phyloP scores from a whole-genome alignment of 331 rosid genomes.

The Rosa hybrid region DNA sequence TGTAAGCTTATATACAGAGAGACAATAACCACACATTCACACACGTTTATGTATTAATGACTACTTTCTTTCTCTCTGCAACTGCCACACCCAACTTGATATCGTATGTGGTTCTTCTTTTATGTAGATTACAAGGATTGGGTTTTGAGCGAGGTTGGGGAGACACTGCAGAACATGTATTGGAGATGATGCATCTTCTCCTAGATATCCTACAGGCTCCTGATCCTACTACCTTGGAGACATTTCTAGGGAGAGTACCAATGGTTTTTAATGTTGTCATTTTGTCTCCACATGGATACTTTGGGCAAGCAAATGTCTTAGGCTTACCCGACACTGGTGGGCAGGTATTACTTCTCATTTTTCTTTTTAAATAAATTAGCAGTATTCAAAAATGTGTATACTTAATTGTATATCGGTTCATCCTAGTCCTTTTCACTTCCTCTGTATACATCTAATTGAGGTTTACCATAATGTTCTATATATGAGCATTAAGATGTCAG shows the following conservation, averaged over 20 bases:
- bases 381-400: not conserved
- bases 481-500: not conserved
- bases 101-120: conserved; percentile 12
- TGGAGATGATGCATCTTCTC: conserved; percentile 75
- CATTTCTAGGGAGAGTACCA: conserved; percentile 90
- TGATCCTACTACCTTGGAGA: conserved; percentile 79
- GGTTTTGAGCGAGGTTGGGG: conserved; percentile 95
- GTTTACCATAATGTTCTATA: not conserved
- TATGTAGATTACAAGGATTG: conserved; percentile 68
- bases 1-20: conserved; percentile 42
- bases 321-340: conserved; percentile 99
- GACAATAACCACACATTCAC: not conserved
- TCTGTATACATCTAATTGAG: not conserved
- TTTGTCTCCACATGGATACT: conserved; percentile 93
- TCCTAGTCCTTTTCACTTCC: not conserved
- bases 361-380: not conserved
- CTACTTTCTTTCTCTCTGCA: conserved; percentile 4
- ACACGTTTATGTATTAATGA: not conserved
- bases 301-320: conserved; percentile 95
- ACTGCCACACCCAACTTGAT: not conserved
- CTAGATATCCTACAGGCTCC: conserved; percentile 84
- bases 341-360: conserved; percentile 52
- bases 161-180: conserved; percentile 65
- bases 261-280: conserved; percentile 93
- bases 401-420: not conserved